phyloP scores from a whole-genome alignment of 495 filamentous ascomycete species.

The Aspergillus heteromorphus region DNA sequence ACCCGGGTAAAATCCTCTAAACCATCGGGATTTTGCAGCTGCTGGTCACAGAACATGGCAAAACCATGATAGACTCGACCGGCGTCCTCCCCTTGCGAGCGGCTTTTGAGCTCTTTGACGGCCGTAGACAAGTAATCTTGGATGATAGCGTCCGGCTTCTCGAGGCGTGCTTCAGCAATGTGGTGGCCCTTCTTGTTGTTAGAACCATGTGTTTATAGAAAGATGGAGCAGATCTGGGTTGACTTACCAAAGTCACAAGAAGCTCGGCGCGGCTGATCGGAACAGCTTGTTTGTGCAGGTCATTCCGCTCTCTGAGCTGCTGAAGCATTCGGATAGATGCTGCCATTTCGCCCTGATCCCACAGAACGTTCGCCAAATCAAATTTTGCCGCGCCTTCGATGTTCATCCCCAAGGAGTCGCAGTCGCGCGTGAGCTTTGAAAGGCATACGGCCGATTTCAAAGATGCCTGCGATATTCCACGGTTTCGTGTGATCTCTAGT shows the following conservation, averaged over 20 bases:
- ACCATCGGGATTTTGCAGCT: slow-evolving; percentile 76
- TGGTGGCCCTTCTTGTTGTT: slow-evolving; percentile 58
- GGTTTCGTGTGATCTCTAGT: slow-evolving; percentile 66
- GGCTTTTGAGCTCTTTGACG: slow-evolving; percentile 71
- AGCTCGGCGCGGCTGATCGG: slow-evolving; percentile 71
- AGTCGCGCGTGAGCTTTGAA: slow-evolving; percentile 62
- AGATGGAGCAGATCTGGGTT: not conserved
- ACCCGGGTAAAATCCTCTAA: slow-evolving; percentile 81
- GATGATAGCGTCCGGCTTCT: slow-evolving; percentile 87
- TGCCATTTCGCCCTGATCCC: slow-evolving; percentile 91
- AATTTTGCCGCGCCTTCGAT: slow-evolving; percentile 68
- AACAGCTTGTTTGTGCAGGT: slow-evolving; percentile 65
- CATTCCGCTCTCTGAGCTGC: slow-evolving; percentile 56
- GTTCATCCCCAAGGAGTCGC: slow-evolving; percentile 61
- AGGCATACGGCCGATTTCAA: slow-evolving; percentile 77
- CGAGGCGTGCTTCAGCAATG: slow-evolving; percentile 85
- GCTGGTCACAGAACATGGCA: slow-evolving; percentile 89
- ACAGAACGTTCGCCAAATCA: slow-evolving; percentile 83
- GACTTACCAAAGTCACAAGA: slow-evolving; percentile 72
- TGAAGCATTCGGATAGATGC: slow-evolving; percentile 86
- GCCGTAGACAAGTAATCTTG: slow-evolving; percentile 75
- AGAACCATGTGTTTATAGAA: slow-evolving; percentile 8
- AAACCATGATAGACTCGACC: slow-evolving; percentile 92
- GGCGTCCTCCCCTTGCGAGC: slow-evolving; percentile 63
- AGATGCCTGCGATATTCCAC: slow-evolving; percentile 79